Conservation (phyloP, 2,329 filamentous ascomycete species). For the Venturiaceae sp. region DNA sequence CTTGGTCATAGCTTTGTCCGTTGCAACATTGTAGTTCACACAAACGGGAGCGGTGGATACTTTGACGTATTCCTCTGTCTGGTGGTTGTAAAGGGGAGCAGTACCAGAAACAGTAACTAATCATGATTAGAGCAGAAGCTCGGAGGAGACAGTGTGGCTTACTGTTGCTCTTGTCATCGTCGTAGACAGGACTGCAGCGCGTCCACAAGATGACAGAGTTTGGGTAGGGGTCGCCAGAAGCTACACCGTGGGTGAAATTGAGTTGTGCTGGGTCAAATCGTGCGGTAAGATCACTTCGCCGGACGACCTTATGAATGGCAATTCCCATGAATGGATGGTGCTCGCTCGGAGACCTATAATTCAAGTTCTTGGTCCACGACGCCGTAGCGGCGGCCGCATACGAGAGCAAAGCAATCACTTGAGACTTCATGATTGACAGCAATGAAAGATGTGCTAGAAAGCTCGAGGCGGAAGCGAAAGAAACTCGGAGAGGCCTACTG, state of each 20-base stretch:
- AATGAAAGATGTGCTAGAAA: neutral
- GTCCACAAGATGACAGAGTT: constrained; percentile 34
- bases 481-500: neutral
- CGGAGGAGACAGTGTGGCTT: neutral
- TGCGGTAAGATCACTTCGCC: constrained; percentile 39
- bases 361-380: constrained; percentile 43
- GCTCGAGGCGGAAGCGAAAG: neutral
- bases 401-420: neutral
- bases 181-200: constrained; percentile 26
- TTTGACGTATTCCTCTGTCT: constrained; percentile 33
- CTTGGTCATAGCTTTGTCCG: constrained; percentile 34
- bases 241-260: constrained; percentile 54
- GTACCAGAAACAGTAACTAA: constrained; percentile 44
- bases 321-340: constrained; percentile 55
- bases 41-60: constrained; percentile 54
- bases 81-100: constrained; percentile 43
- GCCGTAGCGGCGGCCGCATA: constrained; percentile 9
- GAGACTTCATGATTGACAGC: neutral
- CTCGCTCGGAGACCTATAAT: constrained; percentile 58
- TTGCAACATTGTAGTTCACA: constrained; percentile 53
- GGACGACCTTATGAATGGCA: constrained; percentile 51
- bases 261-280: constrained; percentile 37
- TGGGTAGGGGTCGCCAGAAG: constrained; percentile 35
- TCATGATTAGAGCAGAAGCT: neutral
- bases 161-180: constrained; percentile 29